Percentiles rank a stretch among this genome's conserved stretches.
Evolutionary conservation across 2,329 filamentous ascomycete species (phyloP).

Genomic region (Fusarium cyanostomum): DNA sequence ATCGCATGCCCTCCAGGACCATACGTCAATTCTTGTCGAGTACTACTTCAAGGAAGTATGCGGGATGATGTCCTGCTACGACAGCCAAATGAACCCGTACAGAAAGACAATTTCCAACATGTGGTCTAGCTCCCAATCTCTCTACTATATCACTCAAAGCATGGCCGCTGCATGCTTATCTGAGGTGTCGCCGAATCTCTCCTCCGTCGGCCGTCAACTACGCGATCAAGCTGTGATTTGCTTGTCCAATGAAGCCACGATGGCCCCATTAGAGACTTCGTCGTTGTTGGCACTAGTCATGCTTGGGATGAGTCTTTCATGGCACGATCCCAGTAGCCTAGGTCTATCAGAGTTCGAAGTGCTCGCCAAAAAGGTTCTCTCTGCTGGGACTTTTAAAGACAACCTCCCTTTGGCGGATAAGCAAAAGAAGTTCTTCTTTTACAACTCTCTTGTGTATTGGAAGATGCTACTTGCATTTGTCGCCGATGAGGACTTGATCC

Average conservation of each 20-base stretch:
- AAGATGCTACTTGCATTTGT: conserved; percentile 43
- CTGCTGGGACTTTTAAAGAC: conserved; percentile 11
- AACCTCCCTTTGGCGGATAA: conserved; percentile 25
- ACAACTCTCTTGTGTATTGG: conserved; percentile 43
- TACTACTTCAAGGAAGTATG: conserved; percentile 73
- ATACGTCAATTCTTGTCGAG: conserved; percentile 66
- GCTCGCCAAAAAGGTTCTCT: conserved; percentile 24
- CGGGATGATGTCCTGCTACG: conserved; percentile 70
- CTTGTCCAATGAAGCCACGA: conserved; percentile 59
- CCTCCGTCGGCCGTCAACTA: conserved; percentile 59
- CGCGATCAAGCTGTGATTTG: conserved; percentile 61
- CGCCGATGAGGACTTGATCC: conserved; percentile 24
- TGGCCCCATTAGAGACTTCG: conserved; percentile 59
- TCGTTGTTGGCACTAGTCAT: conserved; percentile 66
- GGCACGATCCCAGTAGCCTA: conserved; percentile 66
- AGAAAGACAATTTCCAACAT: conserved; percentile 65
- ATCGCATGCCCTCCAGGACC: conserved; percentile 44
- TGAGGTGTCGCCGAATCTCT: conserved; percentile 57
- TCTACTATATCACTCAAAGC: conserved; percentile 69
- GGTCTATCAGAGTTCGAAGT: conserved; percentile 47
- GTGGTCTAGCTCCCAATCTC: conserved; percentile 66
- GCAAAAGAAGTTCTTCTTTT: conserved; percentile 40
- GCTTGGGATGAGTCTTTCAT: conserved; percentile 67
- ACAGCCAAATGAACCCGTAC: conserved; percentile 69
- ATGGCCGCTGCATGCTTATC: conserved; percentile 71